Evolutionary conservation across 139 green algal species (phyloP).

Genomic region (Chlamydomonas incerta): DNA sequence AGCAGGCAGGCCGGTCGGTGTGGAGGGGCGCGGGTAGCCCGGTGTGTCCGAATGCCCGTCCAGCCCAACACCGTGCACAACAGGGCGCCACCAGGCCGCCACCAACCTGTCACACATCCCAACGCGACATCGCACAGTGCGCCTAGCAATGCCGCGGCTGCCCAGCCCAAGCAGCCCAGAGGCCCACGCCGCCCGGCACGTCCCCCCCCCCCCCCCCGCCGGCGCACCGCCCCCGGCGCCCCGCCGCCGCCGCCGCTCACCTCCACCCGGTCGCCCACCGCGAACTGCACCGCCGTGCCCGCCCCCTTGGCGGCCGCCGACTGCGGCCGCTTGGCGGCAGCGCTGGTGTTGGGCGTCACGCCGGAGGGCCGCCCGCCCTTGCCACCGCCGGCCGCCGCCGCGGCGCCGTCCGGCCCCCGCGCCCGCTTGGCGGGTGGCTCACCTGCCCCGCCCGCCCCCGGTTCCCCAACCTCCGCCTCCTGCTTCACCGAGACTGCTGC

Average conservation of each 20-base stretch:
- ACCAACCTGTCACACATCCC: no score
- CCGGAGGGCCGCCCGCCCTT: background rate
- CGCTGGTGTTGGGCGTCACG: background rate
- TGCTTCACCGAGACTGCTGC: no score
- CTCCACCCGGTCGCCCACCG: background rate
- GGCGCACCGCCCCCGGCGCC: background rate
- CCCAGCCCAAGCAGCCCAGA: no score
- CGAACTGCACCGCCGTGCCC: background rate
- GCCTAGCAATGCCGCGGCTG: no score
- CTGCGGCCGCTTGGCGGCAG: background rate
- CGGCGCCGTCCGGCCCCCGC: background rate
- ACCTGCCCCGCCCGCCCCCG: background rate
- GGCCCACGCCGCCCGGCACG: no score
- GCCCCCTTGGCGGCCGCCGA: background rate
- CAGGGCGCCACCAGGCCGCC: no score
- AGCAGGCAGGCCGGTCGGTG: no score
- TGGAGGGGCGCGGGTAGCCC: no score
- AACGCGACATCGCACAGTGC: no score
- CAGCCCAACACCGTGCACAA: no score
- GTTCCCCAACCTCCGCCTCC: background rate
- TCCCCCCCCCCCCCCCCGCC: no score
- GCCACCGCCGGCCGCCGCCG: background rate
- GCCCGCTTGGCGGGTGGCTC: background rate
- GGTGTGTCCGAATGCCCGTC: no score
- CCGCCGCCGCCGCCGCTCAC: background rate